Evolutionary conservation across 2,329 filamentous ascomycete species (phyloP), one percentile per base, ranked within the genome.

Genomic region (Claviceps lovelessii): DNA sequence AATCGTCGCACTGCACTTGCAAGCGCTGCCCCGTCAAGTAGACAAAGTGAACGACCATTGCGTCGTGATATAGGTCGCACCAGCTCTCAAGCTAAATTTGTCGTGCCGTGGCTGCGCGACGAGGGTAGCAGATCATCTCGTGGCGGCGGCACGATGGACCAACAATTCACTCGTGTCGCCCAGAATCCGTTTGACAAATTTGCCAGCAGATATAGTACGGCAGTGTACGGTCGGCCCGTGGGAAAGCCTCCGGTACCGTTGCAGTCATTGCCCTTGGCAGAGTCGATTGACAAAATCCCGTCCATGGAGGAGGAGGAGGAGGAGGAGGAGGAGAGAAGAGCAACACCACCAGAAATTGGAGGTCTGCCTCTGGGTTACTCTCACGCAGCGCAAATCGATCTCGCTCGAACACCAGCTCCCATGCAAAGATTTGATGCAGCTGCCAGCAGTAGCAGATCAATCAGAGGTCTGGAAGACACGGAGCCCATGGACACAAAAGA

Each of bases 391-490:
- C 57, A 58, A 9, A 52, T 42, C 6, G 42, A 54, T 6, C 53
- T 55, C 17, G 51, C 53, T 50, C 51, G 48, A 49, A 58, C 52
- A 5, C 56, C 57, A 42, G 45, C 42, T 11, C 49, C 33, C 6
- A 33, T 42, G 9, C 29, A 41, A 23, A 15, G 19, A 6, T 31
- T 31, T 33, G 23, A 28, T 44, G 33, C 35, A 39, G 8, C 15
- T 8, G 17, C 42, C 33, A 9, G 23, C 23, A 19, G 33, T 39
- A 7, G 23, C 15, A 23, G 9, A 5, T 28, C n/a, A 23, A 23
- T 9, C 15, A 31, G 8, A 31, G 15, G 4, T 15, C 8, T 19
- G n/a, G 15, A 29, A 41, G 23, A 53, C 15, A 15, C 7, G 23
- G 15, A 19, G 19, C 45, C 19, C 35, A 29, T 13, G 23, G 35